Base-by-base conservation (phyloP, 345 rosid species). In the Citrus australasica region DNA sequence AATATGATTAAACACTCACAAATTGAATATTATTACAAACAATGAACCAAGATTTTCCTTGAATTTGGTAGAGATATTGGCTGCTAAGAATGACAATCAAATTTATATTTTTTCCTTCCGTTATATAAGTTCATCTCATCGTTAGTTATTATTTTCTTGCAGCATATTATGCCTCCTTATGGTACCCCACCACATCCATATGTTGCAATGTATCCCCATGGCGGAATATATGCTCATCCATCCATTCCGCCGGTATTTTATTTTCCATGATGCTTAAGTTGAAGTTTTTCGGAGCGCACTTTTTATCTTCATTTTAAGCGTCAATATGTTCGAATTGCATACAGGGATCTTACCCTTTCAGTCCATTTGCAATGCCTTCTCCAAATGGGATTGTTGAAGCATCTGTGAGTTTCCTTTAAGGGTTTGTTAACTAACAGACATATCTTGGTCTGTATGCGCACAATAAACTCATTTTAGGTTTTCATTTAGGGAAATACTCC, bases 91-190 rank as follows among this genome's bases (percentile, higher is more conserved):
- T 74, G 5, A 46, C 22, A 21, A 48, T 8, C 24, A 2, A 65
- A n/a, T 19, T 74, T 56, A 35, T 21, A n/a, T 30, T 65, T 75
- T 24, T 60, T 74, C 56, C 33, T 77, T 51, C 72, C 13, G 14
- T 66, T 65, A 30, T 30, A 7, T 69, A 67, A 22, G 81, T 79
- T 76, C 30, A 73, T 32, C 62, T 63, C 72, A 30, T 59, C 13
- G 7, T 37, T 75, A 55, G 25, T 55, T 40, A 30, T 1, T 22
- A 78, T 76, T 59, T 60, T 28, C 55, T 66, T 89, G 85, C 92
- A 95, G 99, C 99, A 89, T 89, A 88, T 94, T 78, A 92, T 96
- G 97, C 98, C 98, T 85, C 97, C 97, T 16, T 96, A 96, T 80
- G 99, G 97, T 71, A 94, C 99, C 30, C 95, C 98, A 7, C 98